phyloP scores from a whole-genome alignment of 768 basidiomycete species.

The Russula sp. region DNA sequence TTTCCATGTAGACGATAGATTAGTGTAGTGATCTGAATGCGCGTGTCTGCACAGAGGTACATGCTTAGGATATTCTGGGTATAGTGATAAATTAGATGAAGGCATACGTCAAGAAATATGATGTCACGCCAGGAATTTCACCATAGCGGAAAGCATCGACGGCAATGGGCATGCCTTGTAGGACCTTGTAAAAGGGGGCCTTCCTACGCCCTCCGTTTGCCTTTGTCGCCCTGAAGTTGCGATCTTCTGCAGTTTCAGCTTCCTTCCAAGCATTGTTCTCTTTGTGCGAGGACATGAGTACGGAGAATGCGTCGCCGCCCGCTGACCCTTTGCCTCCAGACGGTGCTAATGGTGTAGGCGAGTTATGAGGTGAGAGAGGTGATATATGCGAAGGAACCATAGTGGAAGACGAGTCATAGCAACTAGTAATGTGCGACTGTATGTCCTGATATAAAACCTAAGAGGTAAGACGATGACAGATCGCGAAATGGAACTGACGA shows the following conservation, averaged over 20 bases:
- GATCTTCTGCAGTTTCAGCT: conserved; percentile 48
- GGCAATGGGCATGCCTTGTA: conserved; percentile 96
- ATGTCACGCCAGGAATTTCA: conserved; percentile 77
- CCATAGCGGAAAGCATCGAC: conserved; percentile 98
- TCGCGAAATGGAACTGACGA: conserved; percentile 24
- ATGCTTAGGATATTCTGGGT: background rate
- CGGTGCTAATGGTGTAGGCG: conserved; percentile 18
- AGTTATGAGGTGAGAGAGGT: conserved; percentile 15
- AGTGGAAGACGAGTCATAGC: conserved; percentile 36
- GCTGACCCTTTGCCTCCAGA: conserved; percentile 1
- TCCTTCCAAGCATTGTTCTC: conserved; percentile 85
- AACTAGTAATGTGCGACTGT: conserved; percentile 49
- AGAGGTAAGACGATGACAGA: conserved; percentile 8
- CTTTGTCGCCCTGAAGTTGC: conserved; percentile 39
- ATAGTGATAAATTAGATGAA: background rate
- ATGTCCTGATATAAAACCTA: conserved; percentile 33
- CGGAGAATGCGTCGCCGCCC: conserved; percentile 52
- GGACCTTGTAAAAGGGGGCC: conserved; percentile 92
- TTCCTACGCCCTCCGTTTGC: conserved; percentile 50
- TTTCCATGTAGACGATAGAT: conserved; percentile 80
- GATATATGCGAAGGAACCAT: background rate
- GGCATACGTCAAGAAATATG: conserved; percentile 84
- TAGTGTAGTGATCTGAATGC: conserved; percentile 96
- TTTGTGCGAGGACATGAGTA: conserved; percentile 84
- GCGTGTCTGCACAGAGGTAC: conserved; percentile 59